A percentile compares a stretch with the other conserved stretches of the same genome.
phyloP scores from a whole-genome alignment of 371 early-diverging fungal species.

The Apophysomyces elegans region DNA sequence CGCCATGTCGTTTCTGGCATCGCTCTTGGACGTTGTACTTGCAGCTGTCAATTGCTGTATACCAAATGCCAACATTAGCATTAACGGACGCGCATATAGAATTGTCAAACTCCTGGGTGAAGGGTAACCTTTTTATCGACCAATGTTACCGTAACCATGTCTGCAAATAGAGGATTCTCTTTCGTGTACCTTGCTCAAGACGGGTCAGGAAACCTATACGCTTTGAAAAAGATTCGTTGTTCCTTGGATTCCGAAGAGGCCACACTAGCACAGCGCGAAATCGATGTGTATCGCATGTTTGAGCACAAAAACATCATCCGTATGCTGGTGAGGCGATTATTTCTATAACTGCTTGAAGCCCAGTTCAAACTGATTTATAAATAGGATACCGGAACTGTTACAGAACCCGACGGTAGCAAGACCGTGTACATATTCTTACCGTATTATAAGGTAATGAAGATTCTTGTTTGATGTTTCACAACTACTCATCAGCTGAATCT shows the following conservation, averaged over 20 bases:
- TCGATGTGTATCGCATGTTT: constrained; percentile 66
- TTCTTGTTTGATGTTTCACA: constrained; percentile 48
- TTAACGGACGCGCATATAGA: constrained; percentile 61
- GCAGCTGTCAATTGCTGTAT: constrained; percentile 54
- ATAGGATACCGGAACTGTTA: constrained; percentile 68
- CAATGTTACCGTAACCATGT: neutral
- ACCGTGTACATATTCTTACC: constrained; percentile 71
- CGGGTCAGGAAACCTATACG: constrained; percentile 56
- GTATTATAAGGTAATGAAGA: constrained; percentile 57
- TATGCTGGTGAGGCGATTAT: constrained; percentile 54
- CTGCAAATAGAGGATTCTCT: constrained; percentile 69
- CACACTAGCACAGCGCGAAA: constrained; percentile 68
- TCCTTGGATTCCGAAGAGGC: constrained; percentile 62
- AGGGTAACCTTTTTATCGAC: constrained; percentile 52
- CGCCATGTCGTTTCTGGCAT: constrained; percentile 34
- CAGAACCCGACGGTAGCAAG: constrained; percentile 63
- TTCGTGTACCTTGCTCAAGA: constrained; percentile 76
- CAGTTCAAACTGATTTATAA: too few species aligned
- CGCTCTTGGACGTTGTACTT: constrained; percentile 47
- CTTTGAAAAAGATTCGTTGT: constrained; percentile 75
- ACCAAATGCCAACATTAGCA: constrained; percentile 59
- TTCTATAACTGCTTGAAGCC: too few species aligned
- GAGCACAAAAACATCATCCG: constrained; percentile 72
- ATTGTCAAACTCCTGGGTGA: constrained; percentile 72
- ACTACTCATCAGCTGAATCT: constrained; percentile 32